A percentile compares a stretch with the other conserved stretches of the same genome.
Conservation (phyloP, 495 filamentous ascomycete species). For the Penicillium lagena region DNA sequence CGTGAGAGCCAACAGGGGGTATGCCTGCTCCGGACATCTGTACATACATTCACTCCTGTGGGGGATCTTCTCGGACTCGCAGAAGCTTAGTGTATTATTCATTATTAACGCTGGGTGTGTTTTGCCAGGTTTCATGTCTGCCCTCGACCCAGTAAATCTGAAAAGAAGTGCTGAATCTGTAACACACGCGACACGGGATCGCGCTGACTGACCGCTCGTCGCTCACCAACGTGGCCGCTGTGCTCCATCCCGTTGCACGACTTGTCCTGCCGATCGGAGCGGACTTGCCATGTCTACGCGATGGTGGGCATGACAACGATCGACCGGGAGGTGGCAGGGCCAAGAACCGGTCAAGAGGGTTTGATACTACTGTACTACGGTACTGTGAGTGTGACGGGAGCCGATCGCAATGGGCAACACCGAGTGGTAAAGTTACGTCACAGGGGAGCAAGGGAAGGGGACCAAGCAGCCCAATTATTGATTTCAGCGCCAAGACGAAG, state of each 20-base stretch:
- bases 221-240: too few relatives aligned
- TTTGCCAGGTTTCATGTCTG: background rate
- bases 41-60: slow-evolving; percentile 8
- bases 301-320: slow-evolving; percentile 15
- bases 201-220: too few relatives aligned
- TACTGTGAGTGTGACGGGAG: too few relatives aligned
- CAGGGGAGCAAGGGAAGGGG: slow-evolving; percentile 3
- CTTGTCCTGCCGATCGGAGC: slow-evolving; percentile 6
- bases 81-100: slow-evolving; percentile 14
- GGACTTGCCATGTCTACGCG: background rate
- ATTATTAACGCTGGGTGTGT: too few relatives aligned
- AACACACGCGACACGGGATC: too few relatives aligned
- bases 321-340: slow-evolving; percentile 7
- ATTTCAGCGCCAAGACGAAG: background rate
- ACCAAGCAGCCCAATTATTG: background rate
- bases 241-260: background rate
- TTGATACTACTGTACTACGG: too few relatives aligned
- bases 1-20: slow-evolving; percentile 12
- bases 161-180: too few relatives aligned
- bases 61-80: slow-evolving; percentile 11
- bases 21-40: slow-evolving; percentile 9
- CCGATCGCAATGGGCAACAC: background rate
- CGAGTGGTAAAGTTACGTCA: background rate
- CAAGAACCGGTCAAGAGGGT: background rate
- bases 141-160: too few relatives aligned